phyloP scores from a whole-genome alignment of 176 grass and related monocot species.

The Lolium perenne region DNA sequence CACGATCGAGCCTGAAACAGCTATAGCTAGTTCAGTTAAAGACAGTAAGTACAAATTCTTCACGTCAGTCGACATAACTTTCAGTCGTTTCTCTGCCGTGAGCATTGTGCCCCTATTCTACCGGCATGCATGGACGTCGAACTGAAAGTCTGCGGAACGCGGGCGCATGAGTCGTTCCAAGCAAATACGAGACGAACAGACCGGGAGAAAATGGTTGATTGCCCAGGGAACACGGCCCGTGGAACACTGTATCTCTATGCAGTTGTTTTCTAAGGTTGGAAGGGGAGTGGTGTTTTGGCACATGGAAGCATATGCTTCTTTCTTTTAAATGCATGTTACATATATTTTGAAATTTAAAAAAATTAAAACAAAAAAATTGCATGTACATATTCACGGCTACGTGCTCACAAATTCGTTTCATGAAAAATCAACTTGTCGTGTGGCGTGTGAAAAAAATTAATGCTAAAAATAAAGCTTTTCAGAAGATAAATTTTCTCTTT shows the following conservation, averaged over 20 bases:
- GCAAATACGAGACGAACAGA: background rate
- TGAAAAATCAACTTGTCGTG: no score
- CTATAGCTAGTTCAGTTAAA: background rate
- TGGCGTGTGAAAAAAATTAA: no score
- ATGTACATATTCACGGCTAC: no score
- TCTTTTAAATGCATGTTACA: no score
- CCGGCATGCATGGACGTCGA: background rate
- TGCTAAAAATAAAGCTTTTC: no score
- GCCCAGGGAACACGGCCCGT: background rate
- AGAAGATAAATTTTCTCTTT: no score
- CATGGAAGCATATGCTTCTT: no score
- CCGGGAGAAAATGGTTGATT: background rate
- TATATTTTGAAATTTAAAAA: no score
- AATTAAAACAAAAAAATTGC: no score
- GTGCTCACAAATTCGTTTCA: no score
- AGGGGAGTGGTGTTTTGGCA: no score
- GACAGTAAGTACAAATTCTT: background rate
- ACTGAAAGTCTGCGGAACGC: background rate
- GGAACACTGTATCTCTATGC: background rate
- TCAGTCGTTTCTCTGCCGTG: conserved; percentile 20
- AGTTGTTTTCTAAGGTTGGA: background rate
- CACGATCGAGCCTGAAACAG: background rate
- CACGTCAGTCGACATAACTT: background rate
- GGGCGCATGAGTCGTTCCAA: background rate
- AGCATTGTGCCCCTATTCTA: background rate